phyloP scores from a whole-genome alignment of 2,329 filamentous ascomycete species.

The Diplodia mutila region DNA sequence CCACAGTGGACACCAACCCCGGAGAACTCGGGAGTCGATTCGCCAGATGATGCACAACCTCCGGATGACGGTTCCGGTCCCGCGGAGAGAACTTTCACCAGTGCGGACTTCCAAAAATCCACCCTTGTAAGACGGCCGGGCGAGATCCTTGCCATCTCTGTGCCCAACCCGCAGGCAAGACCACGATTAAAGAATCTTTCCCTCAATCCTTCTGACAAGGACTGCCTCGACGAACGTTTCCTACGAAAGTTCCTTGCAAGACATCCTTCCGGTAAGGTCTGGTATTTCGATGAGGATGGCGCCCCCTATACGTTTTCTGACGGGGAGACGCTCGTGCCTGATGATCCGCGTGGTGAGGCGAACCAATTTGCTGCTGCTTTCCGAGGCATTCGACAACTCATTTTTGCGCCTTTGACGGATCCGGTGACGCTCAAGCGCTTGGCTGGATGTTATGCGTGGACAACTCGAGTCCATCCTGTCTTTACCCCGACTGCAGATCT shows the following conservation, averaged over 20 bases:
- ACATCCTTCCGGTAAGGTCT: conserved; percentile 29
- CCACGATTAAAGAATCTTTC: conserved; percentile 7
- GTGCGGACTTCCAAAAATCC: conserved; percentile 15
- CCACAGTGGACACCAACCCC: not conserved
- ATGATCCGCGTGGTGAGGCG: conserved; percentile 26
- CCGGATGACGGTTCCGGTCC: conserved; percentile 16
- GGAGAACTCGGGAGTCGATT: not conserved
- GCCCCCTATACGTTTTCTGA: conserved; percentile 21
- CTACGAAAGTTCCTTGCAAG: conserved; percentile 30
- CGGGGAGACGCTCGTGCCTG: conserved; percentile 24
- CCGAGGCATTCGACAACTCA: conserved; percentile 27
- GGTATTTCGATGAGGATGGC: conserved; percentile 24
- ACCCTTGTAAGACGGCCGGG: conserved; percentile 16
- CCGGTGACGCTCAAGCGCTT: conserved; percentile 30
- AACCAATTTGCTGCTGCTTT: conserved; percentile 26
- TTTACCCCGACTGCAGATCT: conserved; percentile 30
- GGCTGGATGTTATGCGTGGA: conserved; percentile 31
- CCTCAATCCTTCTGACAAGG: conserved; percentile 18
- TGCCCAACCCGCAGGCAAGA: not conserved
- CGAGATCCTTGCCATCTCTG: conserved; percentile 13
- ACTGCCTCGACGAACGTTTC: conserved; percentile 28
- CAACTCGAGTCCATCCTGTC: conserved; percentile 22
- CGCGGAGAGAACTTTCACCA: conserved; percentile 16
- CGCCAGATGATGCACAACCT: not conserved
- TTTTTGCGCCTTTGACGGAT: conserved; percentile 31